phyloP scores from a whole-genome alignment of 306 rosid species.

The Acacia crassicarpa region DNA sequence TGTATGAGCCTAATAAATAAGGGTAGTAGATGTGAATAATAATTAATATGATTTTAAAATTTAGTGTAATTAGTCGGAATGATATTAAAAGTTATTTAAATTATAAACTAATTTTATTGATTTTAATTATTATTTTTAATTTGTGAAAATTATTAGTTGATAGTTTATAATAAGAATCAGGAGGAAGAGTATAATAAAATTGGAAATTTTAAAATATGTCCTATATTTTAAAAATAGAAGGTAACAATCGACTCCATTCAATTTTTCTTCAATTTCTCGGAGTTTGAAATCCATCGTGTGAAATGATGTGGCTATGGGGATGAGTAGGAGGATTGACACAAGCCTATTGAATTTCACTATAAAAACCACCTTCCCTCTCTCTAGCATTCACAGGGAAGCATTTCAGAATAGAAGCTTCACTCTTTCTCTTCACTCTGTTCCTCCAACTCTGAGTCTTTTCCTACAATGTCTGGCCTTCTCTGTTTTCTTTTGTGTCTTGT shows the following conservation, averaged over 20 bases:
- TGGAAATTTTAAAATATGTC: no score
- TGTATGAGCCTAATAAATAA: no score
- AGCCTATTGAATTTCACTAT: constrained; percentile 43
- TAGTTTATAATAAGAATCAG: no score
- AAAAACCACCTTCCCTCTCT: constrained; percentile 36
- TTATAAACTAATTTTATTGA: no score
- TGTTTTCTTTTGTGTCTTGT: constrained; percentile 41
- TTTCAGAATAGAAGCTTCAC: constrained; percentile 18
- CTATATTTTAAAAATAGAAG: no score
- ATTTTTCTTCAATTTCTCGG: neutral
- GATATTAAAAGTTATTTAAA: no score
- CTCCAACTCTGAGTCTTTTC: neutral
- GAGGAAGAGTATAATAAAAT: no score
- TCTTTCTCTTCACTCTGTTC: neutral
- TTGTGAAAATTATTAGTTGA: no score
- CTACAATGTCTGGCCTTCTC: constrained; percentile 26
- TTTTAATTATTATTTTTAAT: no score
- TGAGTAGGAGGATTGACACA: neutral
- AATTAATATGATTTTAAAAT: no score
- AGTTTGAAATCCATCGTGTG: constrained; percentile 55
- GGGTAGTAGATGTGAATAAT: no score
- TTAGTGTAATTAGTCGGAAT: no score
- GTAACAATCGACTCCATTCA: neutral
- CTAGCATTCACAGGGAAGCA: neutral
- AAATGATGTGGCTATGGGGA: constrained; percentile 39